Conservation (phyloP, 345 rosid species). For the Luvunga scandens region DNA sequence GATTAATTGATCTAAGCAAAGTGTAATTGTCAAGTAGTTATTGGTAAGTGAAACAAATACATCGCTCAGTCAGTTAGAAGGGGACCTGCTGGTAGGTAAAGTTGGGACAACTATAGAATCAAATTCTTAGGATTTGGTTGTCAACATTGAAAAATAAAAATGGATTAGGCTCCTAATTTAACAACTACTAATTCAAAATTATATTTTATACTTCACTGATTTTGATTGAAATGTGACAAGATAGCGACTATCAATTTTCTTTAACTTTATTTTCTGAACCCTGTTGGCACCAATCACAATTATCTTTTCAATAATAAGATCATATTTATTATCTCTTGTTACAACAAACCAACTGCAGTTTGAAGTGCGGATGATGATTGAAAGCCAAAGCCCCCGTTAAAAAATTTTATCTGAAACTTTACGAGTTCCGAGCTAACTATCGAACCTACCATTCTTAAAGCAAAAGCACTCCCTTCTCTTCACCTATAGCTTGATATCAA, state of each 20-base stretch:
- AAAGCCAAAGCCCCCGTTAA: neutral
- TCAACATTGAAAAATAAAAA: neutral
- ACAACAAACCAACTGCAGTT: neutral
- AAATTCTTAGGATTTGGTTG: neutral
- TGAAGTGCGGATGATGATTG: neutral
- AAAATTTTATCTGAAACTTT: neutral
- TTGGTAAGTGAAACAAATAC: conserved; percentile 1
- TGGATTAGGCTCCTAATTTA: neutral
- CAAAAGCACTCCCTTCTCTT: neutral
- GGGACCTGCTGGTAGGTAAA: neutral
- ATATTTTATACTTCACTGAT: neutral
- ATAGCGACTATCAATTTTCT: neutral
- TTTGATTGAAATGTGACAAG: neutral
- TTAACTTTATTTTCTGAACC: neutral
- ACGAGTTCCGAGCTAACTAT: neutral
- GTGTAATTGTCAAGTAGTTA: neutral
- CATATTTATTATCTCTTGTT: neutral
- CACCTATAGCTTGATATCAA: neutral
- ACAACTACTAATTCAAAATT: neutral
- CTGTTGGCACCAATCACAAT: neutral
- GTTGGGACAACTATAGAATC: neutral
- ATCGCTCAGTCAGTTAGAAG: neutral
- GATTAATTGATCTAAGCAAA: neutral
- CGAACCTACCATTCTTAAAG: conserved; percentile 13
- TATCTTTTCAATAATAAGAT: too few relatives aligned